Evolutionary conservation across 345 rosid species (phyloP).

Genomic region (Durio zibethinus): DNA sequence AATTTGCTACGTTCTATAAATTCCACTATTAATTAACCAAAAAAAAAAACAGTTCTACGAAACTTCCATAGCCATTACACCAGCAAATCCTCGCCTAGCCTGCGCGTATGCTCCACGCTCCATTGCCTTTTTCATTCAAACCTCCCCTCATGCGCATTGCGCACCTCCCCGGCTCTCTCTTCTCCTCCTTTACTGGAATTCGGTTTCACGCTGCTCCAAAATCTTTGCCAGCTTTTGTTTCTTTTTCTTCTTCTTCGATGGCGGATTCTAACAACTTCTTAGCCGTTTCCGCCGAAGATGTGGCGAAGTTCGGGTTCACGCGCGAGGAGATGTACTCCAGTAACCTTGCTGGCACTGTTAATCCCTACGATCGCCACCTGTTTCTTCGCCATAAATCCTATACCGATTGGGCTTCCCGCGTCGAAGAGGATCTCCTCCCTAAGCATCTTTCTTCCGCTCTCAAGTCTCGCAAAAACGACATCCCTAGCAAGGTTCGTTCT

Average conservation of each 20-base stretch:
- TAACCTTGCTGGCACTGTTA: slow-evolving; percentile 62
- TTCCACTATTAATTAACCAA: background rate
- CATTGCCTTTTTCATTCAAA: background rate
- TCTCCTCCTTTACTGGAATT: background rate
- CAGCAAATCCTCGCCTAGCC: background rate
- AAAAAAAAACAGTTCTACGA: background rate
- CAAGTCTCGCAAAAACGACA: slow-evolving; percentile 59
- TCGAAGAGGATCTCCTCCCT: slow-evolving; percentile 69
- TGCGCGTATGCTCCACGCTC: background rate
- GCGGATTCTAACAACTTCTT: slow-evolving; percentile 36
- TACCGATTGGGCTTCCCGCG: slow-evolving; percentile 61
- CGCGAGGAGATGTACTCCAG: slow-evolving; percentile 73
- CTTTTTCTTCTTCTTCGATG: slow-evolving; percentile 30
- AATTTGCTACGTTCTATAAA: background rate
- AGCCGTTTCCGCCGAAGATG: slow-evolving; percentile 46
- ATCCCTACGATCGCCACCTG: slow-evolving; percentile 71
- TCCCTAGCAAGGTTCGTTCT: slow-evolving; percentile 49
- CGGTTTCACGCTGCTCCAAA: slow-evolving; percentile 9
- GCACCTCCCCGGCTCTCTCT: slow-evolving; percentile 19
- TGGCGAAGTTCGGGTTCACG: slow-evolving; percentile 64
- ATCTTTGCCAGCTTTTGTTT: background rate
- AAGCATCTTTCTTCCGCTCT: slow-evolving; percentile 58
- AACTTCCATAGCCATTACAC: background rate
- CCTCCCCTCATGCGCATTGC: slow-evolving; percentile 25
- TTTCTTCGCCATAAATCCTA: slow-evolving; percentile 64